Evolutionary conservation across 2,329 filamentous ascomycete genomes (phyloP).

Genomic region (Aspergillus sojae): DNA sequence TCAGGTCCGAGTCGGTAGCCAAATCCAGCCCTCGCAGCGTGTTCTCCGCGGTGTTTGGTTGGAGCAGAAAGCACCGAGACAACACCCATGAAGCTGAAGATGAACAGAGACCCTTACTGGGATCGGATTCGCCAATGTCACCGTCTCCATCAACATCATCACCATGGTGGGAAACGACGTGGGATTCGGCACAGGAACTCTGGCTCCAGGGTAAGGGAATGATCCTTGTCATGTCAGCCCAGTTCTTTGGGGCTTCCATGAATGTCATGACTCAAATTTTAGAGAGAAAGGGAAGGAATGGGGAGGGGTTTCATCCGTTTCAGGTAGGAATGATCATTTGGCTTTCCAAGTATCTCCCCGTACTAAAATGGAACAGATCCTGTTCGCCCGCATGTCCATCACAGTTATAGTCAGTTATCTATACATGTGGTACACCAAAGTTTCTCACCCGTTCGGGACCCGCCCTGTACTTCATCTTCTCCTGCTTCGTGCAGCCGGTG

Average conservation of each 20-base stretch:
- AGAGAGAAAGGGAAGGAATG: constrained; percentile 67
- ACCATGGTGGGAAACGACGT: constrained; percentile 27
- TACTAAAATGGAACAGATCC: constrained; percentile 51
- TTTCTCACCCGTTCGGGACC: constrained; percentile 70
- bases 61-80: not conserved
- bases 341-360: not conserved
- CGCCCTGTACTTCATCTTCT: constrained; percentile 69
- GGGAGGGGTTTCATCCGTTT: constrained; percentile 75
- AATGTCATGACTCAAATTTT: constrained; percentile 78
- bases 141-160: constrained; percentile 24
- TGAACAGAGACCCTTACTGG: constrained; percentile 9
- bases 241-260: constrained; percentile 84
- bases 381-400: constrained; percentile 77
- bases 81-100: constrained; percentile 8
- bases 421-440: constrained; percentile 74
- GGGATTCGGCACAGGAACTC: constrained; percentile 26
- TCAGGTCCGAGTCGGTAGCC: not conserved
- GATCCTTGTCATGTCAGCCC: constrained; percentile 70
- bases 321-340: constrained; percentile 51
- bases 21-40: not conserved
- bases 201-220: constrained; percentile 73
- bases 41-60: not conserved
- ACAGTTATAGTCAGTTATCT: constrained; percentile 67
- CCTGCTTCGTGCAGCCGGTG: constrained; percentile 67
- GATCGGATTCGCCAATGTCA: constrained; percentile 6